Evolutionary conservation across 805 yeast species (phyloP), one percentile per base, ranked within the genome.

Genomic region (Ogataea ramenticola): DNA sequence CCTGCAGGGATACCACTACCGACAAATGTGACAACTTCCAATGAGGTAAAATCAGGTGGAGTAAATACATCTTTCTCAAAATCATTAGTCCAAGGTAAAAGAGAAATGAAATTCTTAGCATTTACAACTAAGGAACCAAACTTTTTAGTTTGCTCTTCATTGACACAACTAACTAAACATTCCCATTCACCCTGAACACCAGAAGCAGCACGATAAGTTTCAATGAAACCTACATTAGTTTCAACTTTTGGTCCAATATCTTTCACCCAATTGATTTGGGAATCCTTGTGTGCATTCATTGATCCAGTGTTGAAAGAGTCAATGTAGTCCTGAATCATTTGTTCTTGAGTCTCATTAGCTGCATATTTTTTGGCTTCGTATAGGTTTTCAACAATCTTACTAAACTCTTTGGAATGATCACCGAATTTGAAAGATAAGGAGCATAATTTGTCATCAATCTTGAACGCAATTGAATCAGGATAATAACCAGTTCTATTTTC

Each of bases 121-220:
- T 71, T 71, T 17, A 68, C 62, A 22, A 88, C 96, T 50, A 88
- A 70, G 11, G 68, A 69, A 24, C 82, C 79, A 58, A 88, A 88
- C 56, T 86, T 88, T 42, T 76, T 81, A 16, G 96, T 88, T 49
- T 95, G 75, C 49, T 86, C 91, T 58, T 84, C 82, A 64, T 88
- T 87, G 44, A 88, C 95, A 78, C 87, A 84, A 19, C 96, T 91
- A 30, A 88, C 93, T 40, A 88, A 67, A 26, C 95, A 87, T 66
- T 88, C 96, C 91, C 93, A 88, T 64, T 88, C 96, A 47, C 96
- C 96, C 57, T 89, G 76, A 39, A 87, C 86, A 39, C 96, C 96
- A 29, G 90, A 77, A 15, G 96, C 95, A 60, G 87, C 96, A 63
- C 96, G 75, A 66, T 88, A 88, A 26, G 96, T 88, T 67, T 88